Evolutionary conservation across 495 filamentous ascomycete genomes (phyloP).

Genomic region (Beverwykella pulmonaria): DNA sequence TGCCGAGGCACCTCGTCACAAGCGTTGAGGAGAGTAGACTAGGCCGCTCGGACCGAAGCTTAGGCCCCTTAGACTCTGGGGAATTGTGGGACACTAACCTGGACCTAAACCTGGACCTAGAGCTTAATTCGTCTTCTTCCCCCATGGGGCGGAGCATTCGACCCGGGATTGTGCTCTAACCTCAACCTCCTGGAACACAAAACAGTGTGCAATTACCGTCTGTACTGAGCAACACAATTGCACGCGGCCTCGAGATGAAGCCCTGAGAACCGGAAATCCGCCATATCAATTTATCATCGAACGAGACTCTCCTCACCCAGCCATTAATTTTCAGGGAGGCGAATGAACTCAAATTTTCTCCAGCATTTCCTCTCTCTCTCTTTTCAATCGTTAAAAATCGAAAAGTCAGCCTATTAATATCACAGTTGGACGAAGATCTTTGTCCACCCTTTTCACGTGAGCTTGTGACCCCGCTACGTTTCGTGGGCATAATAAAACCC

Average conservation of each 20-base stretch:
- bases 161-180: neutral
- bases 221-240: too few relatives aligned
- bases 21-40: neutral
- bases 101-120: too few relatives aligned
- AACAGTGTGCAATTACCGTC: too few relatives aligned
- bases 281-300: too few relatives aligned
- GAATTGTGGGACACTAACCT: neutral
- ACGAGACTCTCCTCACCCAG: neutral
- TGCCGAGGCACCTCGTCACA: neutral
- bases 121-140: neutral
- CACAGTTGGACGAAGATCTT: neutral
- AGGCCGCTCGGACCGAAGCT: neutral
- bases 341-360: constrained; percentile 1
- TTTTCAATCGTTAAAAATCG: neutral
- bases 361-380: neutral
- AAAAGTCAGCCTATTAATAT: neutral
- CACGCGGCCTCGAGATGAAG: too few relatives aligned
- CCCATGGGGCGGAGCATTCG: neutral
- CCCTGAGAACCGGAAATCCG: too few relatives aligned
- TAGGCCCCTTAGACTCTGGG: neutral
- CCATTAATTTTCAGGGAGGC: neutral
- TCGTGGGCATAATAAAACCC: constrained; percentile 3
- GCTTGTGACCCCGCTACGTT: neutral
- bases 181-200: neutral
- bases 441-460: neutral